Evolutionary conservation across 2,329 filamentous ascomycete species (phyloP), one percentile per base, ranked within the genome.

Genomic region (Paraphaeosphaeria sporulosa): DNA sequence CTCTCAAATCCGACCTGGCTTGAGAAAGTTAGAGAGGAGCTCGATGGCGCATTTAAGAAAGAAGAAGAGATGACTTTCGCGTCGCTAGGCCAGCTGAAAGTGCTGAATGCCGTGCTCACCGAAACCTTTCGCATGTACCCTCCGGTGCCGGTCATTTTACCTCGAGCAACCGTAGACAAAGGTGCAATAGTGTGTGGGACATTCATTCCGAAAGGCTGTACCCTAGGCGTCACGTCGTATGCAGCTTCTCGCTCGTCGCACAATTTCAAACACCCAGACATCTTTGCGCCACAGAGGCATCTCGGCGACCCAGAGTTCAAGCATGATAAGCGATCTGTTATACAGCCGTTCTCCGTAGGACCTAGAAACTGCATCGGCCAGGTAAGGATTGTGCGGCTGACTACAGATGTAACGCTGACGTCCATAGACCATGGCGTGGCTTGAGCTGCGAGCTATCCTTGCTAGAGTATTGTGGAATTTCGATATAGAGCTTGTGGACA

Each of bases 371-470:
- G 67, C 47, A 63, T 68, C 27, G 64, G 65, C 9, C 60, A 68
- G 57, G 72, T 62, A 52, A 73, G 55, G 68, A 71, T 5, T 76
- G 74, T 46, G 69, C 67, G 10, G 17, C 54, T 12, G 5, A 13
- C 7, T 44, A n/a, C 72, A 10, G 32, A 23, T 15, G 13, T 8
- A 21, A 0, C 19, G 34, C 51, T 58, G 23, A 58, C 46, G 6
- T 13, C n/a, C n/a, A n/a, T n/a, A 58, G 54, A 66, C 58, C 47
- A 57, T 74, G 4, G 69, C 70, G 3, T 69, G 59, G 63, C 62
- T 76, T 1, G 77, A 79, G 63, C 74, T 76, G 52, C 72, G 73
- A 2, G 65, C 74, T 0, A 74, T 78, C 4, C 60, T 78, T 0
- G 65, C 70, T 4, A 71, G 72, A n/a, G 30, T 77, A 4, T 40